phyloP scores from a whole-genome alignment of 148 eudicot genomes.

The Nyssa sinensis region DNA sequence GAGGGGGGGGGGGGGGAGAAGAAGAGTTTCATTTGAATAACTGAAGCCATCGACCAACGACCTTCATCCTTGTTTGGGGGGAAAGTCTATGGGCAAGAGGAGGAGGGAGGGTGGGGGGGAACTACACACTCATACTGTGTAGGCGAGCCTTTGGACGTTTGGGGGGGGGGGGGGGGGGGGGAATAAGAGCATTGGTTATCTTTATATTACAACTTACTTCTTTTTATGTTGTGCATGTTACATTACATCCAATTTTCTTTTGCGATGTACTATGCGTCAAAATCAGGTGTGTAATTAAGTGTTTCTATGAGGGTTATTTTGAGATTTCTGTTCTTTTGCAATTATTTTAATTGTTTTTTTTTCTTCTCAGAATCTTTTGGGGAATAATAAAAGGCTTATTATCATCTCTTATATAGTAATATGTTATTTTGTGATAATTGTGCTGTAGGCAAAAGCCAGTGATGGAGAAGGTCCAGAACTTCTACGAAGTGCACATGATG shows the following conservation, averaged over 20 bases:
- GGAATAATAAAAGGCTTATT: not conserved
- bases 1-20: no score
- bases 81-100: no score
- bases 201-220: no score
- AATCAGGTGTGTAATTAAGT: not conserved
- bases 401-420: not conserved
- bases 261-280: not conserved
- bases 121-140: no score
- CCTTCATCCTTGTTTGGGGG: no score
- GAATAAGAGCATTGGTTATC: not conserved
- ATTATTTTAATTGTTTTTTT: not conserved
- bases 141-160: no score
- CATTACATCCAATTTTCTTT: no score
- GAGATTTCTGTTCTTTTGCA: not conserved
- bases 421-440: slow-evolving; percentile 4
- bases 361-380: not conserved
- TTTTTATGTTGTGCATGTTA: no score
- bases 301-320: not conserved
- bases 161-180: no score
- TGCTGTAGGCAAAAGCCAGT: slow-evolving; percentile 78
- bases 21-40: no score
- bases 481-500: slow-evolving; percentile 69
- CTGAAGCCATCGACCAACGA: no score
- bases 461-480: slow-evolving; percentile 98
- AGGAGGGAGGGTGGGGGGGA: no score